Evolutionary conservation across 2,329 filamentous ascomycete genomes (phyloP), one percentile per base, ranked within the genome.

Genomic region (Thielaviopsis musarum): DNA sequence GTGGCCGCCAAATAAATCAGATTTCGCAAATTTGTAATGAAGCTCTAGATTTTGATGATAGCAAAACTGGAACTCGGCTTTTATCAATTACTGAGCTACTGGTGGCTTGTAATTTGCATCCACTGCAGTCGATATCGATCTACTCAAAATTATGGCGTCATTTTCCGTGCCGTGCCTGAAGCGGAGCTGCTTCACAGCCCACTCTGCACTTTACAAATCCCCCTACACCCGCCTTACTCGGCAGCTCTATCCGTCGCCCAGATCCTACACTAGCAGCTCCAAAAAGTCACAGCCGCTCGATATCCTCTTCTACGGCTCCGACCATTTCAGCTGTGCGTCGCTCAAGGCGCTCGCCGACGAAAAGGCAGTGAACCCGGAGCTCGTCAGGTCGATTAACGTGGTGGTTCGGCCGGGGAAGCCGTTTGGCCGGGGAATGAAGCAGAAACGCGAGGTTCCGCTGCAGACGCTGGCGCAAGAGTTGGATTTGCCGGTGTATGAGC

Each of bases 281-380:
- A 34, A 51, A 22, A 64, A 53, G 48, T 73, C 76, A 0, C 76
- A 82, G 4, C 87, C 88, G 2, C 75, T 98, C 34, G 79, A 84
- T 38, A 89, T 98, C 58, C 78, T 98, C 3, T 98, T 96, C 72
- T 97, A 91, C 72, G 93, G 93, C 63, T 93, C 91, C 2, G 93
- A 98, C 70, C 77, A 83, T 2, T 95, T 97, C 71, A 96, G 91
- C 73, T 85, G 85, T 66, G 79, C 79, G 57, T 88, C 89, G 1
- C 75, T 98, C 56, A 73, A 74, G 61, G 86, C 87, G 5, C 73
- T 98, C 38, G 70, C 85, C 65, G 67, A 72, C 5, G 85, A 88
- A 67, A 77, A 83, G 57, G 62, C 69, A 26, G 67, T 66, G 58
- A 76, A 77, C 59, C 76, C 72, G 6, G 71, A 71, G 19, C 72